These are phyloP conservation scores for Microcyclospora tardicrescens DNA, from an alignment of 2,329 filamentous ascomycete species.

Conservation along the genomic window DNA sequence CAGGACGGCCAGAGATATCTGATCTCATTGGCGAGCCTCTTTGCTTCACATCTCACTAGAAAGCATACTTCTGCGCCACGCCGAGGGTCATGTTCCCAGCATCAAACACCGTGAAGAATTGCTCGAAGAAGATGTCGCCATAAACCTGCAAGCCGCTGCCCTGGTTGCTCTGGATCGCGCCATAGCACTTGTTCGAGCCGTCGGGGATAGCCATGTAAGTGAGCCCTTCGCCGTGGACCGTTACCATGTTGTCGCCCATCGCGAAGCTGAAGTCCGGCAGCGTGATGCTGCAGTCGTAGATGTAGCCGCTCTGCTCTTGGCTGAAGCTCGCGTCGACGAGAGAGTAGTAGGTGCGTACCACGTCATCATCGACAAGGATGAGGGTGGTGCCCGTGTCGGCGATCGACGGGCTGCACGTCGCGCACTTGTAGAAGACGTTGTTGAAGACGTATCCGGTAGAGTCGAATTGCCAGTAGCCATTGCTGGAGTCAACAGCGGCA, in stretches of 20 bases:
- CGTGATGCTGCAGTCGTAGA: constrained; percentile 29
- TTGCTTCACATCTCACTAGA: too few relatives aligned
- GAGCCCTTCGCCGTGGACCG: constrained; percentile 28
- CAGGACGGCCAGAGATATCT: too few relatives aligned
- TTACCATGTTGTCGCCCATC: constrained; percentile 38
- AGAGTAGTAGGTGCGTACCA: constrained; percentile 28
- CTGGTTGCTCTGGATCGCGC: constrained; percentile 49
- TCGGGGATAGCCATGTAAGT: constrained; percentile 39
- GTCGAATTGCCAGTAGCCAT: constrained; percentile 58
- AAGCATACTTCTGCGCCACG: constrained; percentile 31
- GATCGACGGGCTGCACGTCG: constrained; percentile 26
- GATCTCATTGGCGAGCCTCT: too few relatives aligned
- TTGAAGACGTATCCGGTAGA: constrained; percentile 46
- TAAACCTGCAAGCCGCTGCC: constrained; percentile 45
- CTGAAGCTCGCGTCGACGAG: constrained; percentile 29
- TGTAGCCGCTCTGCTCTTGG: constrained; percentile 30
- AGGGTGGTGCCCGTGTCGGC: constrained; percentile 49
- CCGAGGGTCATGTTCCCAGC: constrained; percentile 40
- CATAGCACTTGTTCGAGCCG: constrained; percentile 43
- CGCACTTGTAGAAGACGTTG: constrained; percentile 35
- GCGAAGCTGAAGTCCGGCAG: constrained; percentile 39
- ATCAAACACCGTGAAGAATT: constrained; percentile 49
- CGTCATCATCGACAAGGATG: constrained; percentile 43
- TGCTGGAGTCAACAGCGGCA: constrained; percentile 45
- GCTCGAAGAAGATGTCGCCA: constrained; percentile 49